Percentiles rank a stretch among this genome's conserved stretches.
Conservation (phyloP, 176 grass and related monocot species). For the Eleusine coracana region DNA sequence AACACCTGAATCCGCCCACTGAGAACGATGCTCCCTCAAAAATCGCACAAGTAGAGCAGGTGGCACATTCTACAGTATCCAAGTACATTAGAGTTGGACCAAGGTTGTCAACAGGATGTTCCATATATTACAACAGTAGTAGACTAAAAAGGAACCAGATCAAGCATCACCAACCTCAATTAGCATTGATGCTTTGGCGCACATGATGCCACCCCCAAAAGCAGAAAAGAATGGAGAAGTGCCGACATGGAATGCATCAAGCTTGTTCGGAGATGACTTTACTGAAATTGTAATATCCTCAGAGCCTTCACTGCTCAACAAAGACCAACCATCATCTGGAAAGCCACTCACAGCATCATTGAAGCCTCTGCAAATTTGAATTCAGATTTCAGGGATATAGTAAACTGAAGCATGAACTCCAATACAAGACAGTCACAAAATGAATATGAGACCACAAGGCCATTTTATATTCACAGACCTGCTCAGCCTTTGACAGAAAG, state of each 20-base stretch:
- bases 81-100: neutral
- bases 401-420: constrained; percentile 5
- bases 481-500: constrained; percentile 90
- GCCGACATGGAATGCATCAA: constrained; percentile 63
- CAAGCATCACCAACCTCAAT: constrained; percentile 60
- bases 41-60: constrained; percentile 86
- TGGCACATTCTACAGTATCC: constrained; percentile 77
- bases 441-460: constrained; percentile 9
- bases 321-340: constrained; percentile 89
- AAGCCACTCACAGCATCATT: constrained; percentile 98
- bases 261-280: constrained; percentile 80
- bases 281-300: constrained; percentile 88
- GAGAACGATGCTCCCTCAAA: constrained; percentile 92
- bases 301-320: constrained; percentile 71
- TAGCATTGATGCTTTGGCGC: constrained; percentile 97
- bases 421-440: constrained; percentile 13
- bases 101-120: constrained; percentile 1
- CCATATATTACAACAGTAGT: neutral
- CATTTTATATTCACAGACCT: constrained; percentile 49
- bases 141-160: constrained; percentile 13
- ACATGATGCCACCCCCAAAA: constrained; percentile 76
- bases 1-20: constrained; percentile 94
- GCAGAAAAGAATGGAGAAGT: constrained; percentile 64
- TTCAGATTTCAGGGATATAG: neutral
- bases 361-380: constrained; percentile 76